Base-by-base conservation (phyloP, 345 rosid species). In the Ceriops zippeliana region DNA sequence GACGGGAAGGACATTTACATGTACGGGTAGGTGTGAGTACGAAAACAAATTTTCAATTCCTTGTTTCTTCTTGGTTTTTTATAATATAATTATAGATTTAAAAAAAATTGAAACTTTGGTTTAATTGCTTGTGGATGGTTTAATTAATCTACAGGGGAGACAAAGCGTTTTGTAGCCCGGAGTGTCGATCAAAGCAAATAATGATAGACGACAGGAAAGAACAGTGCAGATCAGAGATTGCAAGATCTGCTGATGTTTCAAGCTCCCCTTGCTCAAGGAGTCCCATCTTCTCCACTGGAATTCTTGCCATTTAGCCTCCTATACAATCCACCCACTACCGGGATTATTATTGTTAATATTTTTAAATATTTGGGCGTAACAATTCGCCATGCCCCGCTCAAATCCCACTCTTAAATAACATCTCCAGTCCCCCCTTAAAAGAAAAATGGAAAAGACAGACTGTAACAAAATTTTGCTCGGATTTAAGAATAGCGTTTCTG, bases 151-250 rank as follows among this genome's bases (percentile, higher is more conserved):
- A 58, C 85, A 93, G 95, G 70, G 96, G 98, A 32, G 98, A 93
- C 80, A 90, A 84, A 34, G 98, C 84, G 0, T 93, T 87, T 74
- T 92, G 96, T 47, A 92, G 97, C 80, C 58, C 70, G 6, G 97
- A 89, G 69, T 93, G 98, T 72, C 74, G 97, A 62, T 86, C 92
- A 13, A 75, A 72, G 58, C 90, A 88, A 32, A 89, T 91, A 67
- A 73, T 69, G 65, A 81, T 66, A 52, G 92, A 91, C n/a, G 95
- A 91, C 61, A 66, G 78, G 9, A 84, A 83, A 73, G 86, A 89
- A 72, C 83, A 71, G 75, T 87, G 92, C 79, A 78, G 83, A 81
- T 78, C 89, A n/a, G 83, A 80, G 35, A 78, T 76, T 37, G 38
- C 78, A 26, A 78, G 75, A 66, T 74, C 71, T 30, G 80, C 73